phyloP scores from a whole-genome alignment of 176 grass and related monocot genomes.

The Oryza brachyantha region DNA sequence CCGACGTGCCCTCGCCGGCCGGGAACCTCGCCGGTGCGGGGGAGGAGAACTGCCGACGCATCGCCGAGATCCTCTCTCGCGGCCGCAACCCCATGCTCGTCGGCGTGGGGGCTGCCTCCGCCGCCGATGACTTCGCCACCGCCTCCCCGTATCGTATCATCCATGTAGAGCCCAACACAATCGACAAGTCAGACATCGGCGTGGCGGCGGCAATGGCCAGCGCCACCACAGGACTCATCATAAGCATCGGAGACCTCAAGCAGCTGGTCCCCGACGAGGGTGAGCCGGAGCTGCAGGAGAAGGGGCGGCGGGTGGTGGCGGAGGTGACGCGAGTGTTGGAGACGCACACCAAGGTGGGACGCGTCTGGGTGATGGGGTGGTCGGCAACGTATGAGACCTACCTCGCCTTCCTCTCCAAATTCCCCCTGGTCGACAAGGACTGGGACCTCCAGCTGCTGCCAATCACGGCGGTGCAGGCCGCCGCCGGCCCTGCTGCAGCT shows the following conservation, averaged over 20 bases:
- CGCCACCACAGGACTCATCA: conserved; percentile 32
- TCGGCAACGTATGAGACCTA: conserved; percentile 87
- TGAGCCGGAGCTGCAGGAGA: conserved; percentile 41
- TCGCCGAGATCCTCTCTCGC: conserved; percentile 70
- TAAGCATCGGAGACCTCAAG: conserved; percentile 83
- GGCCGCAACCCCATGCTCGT: conserved; percentile 89
- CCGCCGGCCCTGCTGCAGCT: background rate
- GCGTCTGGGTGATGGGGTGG: conserved; percentile 85
- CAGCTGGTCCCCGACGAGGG: conserved; percentile 47
- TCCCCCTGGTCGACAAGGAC: conserved; percentile 89
- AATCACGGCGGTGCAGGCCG: conserved; percentile 50
- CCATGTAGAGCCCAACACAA: conserved; percentile 22
- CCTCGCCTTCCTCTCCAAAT: conserved; percentile 85
- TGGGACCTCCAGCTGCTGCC: conserved; percentile 94
- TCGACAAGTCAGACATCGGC: conserved; percentile 9
- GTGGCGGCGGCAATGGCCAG: conserved; percentile 17
- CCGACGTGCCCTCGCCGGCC: conserved; percentile 43
- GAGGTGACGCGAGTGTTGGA: conserved; percentile 86
- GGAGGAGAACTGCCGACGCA: conserved; percentile 58
- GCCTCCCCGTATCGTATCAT: conserved; percentile 50
- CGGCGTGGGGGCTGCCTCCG: conserved; percentile 67
- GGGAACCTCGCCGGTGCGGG: conserved; percentile 25
- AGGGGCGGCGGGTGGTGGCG: conserved; percentile 36
- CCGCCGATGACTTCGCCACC: conserved; percentile 44
- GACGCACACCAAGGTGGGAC: conserved; percentile 30